Percentiles rank a stretch among this genome's conserved stretches.
Evolutionary conservation across 768 basidiomycete species (phyloP).

Genomic region (Daedaleopsis sinensis): DNA sequence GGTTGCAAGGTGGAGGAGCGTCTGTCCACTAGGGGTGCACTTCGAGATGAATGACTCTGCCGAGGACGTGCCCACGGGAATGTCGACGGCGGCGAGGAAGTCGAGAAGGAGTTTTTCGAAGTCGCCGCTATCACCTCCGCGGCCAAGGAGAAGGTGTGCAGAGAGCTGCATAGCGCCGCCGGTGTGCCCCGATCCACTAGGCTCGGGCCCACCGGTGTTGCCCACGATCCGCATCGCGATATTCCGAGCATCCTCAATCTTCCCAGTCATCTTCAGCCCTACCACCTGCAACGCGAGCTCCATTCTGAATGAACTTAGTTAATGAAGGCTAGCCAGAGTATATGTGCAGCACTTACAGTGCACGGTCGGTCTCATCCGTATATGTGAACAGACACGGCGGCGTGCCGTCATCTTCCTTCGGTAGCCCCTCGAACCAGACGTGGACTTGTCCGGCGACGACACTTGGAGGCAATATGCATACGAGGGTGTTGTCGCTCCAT

Average conservation of each 20-base stretch:
- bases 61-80: slow-evolving; percentile 54
- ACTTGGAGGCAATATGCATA: slow-evolving; percentile 88
- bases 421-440: slow-evolving; percentile 85
- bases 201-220: slow-evolving; percentile 57
- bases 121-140: slow-evolving; percentile 55
- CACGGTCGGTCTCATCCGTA: slow-evolving; percentile 86
- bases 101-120: slow-evolving; percentile 78
- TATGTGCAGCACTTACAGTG: slow-evolving; percentile 62
- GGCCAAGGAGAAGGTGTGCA: slow-evolving; percentile 55
- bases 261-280: slow-evolving; percentile 95
- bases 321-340: not conserved
- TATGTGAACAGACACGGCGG: slow-evolving; percentile 82
- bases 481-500: slow-evolving; percentile 92
- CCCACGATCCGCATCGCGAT: slow-evolving; percentile 94
- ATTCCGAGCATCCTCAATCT: slow-evolving; percentile 90
- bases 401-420: slow-evolving; percentile 57
- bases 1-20: slow-evolving; percentile 84
- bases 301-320: slow-evolving; percentile 59
- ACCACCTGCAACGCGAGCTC: slow-evolving; percentile 95
- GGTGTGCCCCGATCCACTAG: slow-evolving; percentile 30
- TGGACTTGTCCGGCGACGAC: slow-evolving; percentile 81
- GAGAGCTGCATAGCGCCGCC: slow-evolving; percentile 55
- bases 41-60: slow-evolving; percentile 67
- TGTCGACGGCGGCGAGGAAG: slow-evolving; percentile 79
- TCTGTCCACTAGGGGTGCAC: slow-evolving; percentile 74